These are phyloP conservation scores for Kondoa malvinella DNA, from an alignment of 768 basidiomycete genomes.

Conservation along the genomic window DNA sequence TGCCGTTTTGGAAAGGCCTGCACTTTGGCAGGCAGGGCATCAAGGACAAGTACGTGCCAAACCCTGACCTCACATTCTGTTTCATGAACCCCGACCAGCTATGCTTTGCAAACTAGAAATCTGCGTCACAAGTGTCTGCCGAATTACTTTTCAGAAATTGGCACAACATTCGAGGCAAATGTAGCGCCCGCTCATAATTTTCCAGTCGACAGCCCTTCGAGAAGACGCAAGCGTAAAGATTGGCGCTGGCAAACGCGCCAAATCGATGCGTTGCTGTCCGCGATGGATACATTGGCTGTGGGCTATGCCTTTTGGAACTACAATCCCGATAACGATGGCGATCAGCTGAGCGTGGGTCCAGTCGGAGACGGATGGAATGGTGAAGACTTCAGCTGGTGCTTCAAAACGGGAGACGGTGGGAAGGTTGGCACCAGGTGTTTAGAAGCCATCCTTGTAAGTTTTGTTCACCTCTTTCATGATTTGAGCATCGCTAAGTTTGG, in stretches of 20 bases:
- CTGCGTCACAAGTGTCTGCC: constrained; percentile 59
- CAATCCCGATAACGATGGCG: constrained; percentile 69
- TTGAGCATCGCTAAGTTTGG: neutral
- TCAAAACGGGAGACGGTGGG: neutral
- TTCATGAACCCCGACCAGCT: constrained; percentile 31
- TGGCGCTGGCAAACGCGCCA: constrained; percentile 70
- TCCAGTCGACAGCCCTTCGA: neutral
- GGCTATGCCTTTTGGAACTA: constrained; percentile 93
- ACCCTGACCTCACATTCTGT: neutral
- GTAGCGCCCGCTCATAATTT: constrained; percentile 9
- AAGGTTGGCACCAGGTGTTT: neutral
- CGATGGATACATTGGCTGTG: constrained; percentile 53
- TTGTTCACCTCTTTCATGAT: neutral
- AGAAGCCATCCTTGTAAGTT: neutral
- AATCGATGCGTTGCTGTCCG: constrained; percentile 88
- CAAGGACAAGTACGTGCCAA: constrained; percentile 42
- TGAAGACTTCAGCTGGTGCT: neutral
- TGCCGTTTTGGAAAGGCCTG: constrained; percentile 49
- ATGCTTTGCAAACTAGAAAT: constrained; percentile 58
- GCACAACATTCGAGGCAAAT: constrained; percentile 94
- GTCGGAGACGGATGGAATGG: neutral
- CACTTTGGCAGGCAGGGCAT: constrained; percentile 76
- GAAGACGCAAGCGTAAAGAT: constrained; percentile 38
- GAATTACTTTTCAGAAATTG: constrained; percentile 77
- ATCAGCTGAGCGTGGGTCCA: constrained; percentile 19